Evolutionary conservation across 306 rosid species (phyloP).

Genomic region (Prunus armeniaca): DNA sequence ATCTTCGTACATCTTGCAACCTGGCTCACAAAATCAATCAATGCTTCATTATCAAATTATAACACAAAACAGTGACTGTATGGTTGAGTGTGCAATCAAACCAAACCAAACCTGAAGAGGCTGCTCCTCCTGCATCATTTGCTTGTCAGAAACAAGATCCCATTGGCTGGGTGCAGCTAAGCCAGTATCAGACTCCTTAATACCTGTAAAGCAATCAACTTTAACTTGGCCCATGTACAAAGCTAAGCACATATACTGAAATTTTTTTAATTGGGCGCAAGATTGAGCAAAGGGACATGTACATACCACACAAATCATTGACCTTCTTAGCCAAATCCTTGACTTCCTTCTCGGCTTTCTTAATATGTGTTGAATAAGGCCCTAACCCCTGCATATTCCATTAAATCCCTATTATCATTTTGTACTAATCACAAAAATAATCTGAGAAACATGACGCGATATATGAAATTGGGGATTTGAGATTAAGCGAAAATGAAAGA

Average conservation of each 20-base stretch:
- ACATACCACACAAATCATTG: slow-evolving; percentile 85
- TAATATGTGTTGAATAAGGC: slow-evolving; percentile 80
- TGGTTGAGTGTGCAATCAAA: not conserved
- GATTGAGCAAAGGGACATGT: slow-evolving; percentile 1
- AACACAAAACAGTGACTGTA: not conserved
- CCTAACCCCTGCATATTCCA: slow-evolving; percentile 78
- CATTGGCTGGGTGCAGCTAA: slow-evolving; percentile 99
- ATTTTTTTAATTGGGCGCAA: not conserved
- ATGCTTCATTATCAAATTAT: slow-evolving; percentile 18
- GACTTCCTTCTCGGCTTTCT: slow-evolving; percentile 86
- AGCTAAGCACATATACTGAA: not conserved
- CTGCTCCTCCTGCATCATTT: slow-evolving; percentile 99
- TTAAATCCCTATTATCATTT: not conserved
- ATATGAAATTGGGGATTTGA: not conserved
- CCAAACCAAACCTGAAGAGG: slow-evolving; percentile 79
- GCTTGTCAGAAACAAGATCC: slow-evolving; percentile 99
- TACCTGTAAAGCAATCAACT: slow-evolving; percentile 45
- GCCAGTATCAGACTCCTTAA: slow-evolving; percentile 99
- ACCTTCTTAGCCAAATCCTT: slow-evolving; percentile 97
- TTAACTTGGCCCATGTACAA: not conserved
- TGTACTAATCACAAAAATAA: not conserved
- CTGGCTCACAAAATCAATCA: slow-evolving; percentile 39
- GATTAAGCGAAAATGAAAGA: not conserved
- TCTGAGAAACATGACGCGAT: not conserved
- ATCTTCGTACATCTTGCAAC: slow-evolving; percentile 99